These are phyloP conservation scores for Apiospora aurea DNA, from an alignment of 2,329 filamentous ascomycete species.

Conservation along the genomic window DNA sequence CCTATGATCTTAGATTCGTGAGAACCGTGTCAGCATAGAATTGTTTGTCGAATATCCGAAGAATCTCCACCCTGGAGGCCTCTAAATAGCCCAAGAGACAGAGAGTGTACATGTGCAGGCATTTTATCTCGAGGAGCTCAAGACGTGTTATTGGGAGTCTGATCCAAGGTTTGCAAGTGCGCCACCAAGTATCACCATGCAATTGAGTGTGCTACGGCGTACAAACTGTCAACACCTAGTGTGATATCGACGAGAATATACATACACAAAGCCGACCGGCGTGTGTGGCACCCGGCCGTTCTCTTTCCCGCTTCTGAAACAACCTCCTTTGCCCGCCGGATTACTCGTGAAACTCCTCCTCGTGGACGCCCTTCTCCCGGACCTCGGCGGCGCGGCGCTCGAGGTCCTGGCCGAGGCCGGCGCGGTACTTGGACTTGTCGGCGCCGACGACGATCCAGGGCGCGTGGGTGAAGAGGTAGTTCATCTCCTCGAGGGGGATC, in stretches of 20 bases:
- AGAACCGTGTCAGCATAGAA: no score
- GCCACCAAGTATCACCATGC: no score
- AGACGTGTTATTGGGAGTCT: no score
- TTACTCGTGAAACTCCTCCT: slow-evolving; percentile 23
- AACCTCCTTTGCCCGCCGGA: not conserved
- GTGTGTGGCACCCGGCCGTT: not conserved
- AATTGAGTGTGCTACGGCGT: no score
- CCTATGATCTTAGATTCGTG: no score
- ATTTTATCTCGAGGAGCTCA: no score
- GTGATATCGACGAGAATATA: not conserved
- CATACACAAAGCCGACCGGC: not conserved
- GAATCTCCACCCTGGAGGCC: no score
- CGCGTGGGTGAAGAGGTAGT: slow-evolving; percentile 67
- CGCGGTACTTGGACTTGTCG: slow-evolving; percentile 58
- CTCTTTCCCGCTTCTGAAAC: not conserved
- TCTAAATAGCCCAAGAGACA: no score
- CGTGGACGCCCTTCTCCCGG: slow-evolving; percentile 53
- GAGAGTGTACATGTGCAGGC: no score
- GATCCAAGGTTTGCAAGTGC: no score
- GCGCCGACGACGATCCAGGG: slow-evolving; percentile 68
- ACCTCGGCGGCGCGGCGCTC: slow-evolving; percentile 65
- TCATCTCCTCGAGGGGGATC: slow-evolving; percentile 72
- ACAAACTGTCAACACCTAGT: no score
- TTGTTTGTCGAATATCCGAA: no score
- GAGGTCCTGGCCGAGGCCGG: slow-evolving; percentile 56